Evolutionary conservation across 352 stramenopile genomes (phyloP), one percentile per base, ranked within the genome.

Genomic region (Phytophthora idaei): DNA sequence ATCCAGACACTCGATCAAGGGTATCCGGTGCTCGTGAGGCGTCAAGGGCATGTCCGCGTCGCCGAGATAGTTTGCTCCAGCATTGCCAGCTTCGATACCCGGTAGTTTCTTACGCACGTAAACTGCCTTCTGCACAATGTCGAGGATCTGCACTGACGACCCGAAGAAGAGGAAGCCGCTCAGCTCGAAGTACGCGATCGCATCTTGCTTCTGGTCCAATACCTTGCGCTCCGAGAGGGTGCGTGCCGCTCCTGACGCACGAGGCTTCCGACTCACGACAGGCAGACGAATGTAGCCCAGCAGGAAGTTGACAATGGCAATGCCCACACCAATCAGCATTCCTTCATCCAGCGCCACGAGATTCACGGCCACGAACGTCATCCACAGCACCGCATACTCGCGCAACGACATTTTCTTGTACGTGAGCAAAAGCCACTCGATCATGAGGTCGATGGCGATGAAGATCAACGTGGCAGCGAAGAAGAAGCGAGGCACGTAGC

Each of bases 401-500:
- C 83, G 78, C 42, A 75, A 57, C 7, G 90, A 73, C 31, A 92
- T 69, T 61, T 90, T 90, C 71, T 85, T 74, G 66, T 80, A 87
- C 25, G 89, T 81, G 49, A 86, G 73, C 32, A 90, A 58, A 53
- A 99, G 84, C 97, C 97, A 99, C 75, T 99, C 96, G 56, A 93
- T 77, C 86, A 99, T 92, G 1, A 99, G 74, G 76, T 99, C 96
- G 14, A 98, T 83, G 36, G 93, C 96, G 67, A 99, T 98, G 73
- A 99, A 97, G 17, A 98, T 90, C 15, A 99, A 77, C 41, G 98
- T 87, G 11, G 91, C 94, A 2, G 94, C 97, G 71, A 99, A 99
- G 78, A 99, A 99, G 72, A 98, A 97, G 11, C 92, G 97, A 15
- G 97, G 97, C 29, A 99, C 73, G 71, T 91, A 98, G 45, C 87